Base-by-base conservation (phyloP, 495 filamentous ascomycete species). In the Neurospora sp. region DNA sequence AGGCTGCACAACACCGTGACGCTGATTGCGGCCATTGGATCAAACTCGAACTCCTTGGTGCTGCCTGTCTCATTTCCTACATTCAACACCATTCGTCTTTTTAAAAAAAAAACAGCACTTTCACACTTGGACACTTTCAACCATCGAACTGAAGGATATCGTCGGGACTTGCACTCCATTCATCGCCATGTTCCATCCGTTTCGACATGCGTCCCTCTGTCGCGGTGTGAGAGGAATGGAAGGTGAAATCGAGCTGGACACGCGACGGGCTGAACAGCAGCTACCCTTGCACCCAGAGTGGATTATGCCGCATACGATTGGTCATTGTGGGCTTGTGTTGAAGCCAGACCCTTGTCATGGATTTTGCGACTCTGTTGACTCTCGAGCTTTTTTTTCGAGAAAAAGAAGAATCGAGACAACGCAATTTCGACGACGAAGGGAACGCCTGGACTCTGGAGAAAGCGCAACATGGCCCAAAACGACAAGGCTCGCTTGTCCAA, bases 401-500 rank as follows among this genome's bases (percentile, higher is more conserved):
- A 66, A 66, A 12, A 35, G 14, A 66, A 35, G 5, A 27, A 5
- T 66, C 27, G 22, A 66, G 53, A 35, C 53, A 66, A 37, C 27
- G 53, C 6, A 66, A 37, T 8, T 18, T 66, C 53, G 53, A 66
- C 27, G 31, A 66, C 53, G 14, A 74, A 72, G 76, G 69, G 74
- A 46, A 69, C 68, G 70, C 72, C 69, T 74, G 75, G 31, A 35
- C 5, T 35, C 35, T 35, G 35, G 35, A 71, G 77, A 77, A 76
- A 76, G 78, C 75, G 75, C 78, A 78, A 79, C 73, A 72, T 73
- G 77, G 72, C 73, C 74, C 40, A 76, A 76, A 72, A 48, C 42
- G 70, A 74, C 74, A 76, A 68, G 48, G 66, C 72, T 66, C 27
- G 53, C 76, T 68, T 78, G 76, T 83, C 82, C 82, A 83, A 83